A percentile compares a stretch with the other conserved stretches of the same genome.
phyloP scores from a whole-genome alignment of 441 rosid species.

The Rhodomyrtus psidioides region DNA sequence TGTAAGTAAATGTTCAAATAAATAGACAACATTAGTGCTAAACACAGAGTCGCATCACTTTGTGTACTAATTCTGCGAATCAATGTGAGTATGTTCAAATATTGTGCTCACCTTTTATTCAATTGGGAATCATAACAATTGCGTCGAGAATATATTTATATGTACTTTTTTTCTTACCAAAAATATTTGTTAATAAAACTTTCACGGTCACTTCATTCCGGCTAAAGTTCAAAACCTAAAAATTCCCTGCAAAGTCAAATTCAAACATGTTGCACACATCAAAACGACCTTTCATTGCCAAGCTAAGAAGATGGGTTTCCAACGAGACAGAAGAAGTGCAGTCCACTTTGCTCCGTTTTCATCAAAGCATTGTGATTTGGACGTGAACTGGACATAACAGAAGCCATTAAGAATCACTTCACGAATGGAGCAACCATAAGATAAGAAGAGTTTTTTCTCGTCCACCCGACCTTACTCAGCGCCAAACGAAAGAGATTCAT shows the following conservation, averaged over 20 bases:
- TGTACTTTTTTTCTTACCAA: background rate
- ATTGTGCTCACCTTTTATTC: background rate
- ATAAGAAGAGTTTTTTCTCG: background rate
- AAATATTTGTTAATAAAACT: background rate
- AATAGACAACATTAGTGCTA: background rate
- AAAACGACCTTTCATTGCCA: background rate
- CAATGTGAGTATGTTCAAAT: no score
- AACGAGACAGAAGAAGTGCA: background rate
- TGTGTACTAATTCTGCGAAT: no score
- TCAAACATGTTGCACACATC: background rate
- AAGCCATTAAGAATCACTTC: background rate
- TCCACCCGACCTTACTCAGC: background rate
- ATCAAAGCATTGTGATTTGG: background rate
- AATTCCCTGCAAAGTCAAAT: background rate
- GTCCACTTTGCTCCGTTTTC: background rate
- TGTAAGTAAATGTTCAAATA: background rate
- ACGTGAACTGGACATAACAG: background rate
- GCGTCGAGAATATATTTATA: accelerated
- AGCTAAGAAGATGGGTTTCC: background rate
- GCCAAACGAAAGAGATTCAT: background rate
- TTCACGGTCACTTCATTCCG: background rate
- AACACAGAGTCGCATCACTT: background rate
- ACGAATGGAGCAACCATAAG: background rate
- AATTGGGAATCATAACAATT: background rate
- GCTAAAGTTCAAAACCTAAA: background rate